Percentiles rank a stretch among this genome's conserved stretches.
Evolutionary conservation across 768 basidiomycete genomes (phyloP).

Genomic region (Lyophyllum shimeji): DNA sequence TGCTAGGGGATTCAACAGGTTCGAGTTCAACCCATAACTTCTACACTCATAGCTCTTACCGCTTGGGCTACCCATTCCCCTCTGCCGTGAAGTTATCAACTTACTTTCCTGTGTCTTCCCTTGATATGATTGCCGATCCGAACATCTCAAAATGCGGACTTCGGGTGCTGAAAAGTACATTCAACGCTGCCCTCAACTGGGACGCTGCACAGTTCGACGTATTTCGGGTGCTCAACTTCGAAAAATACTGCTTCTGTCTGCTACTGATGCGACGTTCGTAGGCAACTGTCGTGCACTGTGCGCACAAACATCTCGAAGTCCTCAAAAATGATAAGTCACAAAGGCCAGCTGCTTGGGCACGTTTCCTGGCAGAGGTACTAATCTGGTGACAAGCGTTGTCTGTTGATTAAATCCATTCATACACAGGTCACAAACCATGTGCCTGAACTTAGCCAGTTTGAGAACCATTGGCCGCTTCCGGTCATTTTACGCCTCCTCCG

Average conservation of each 20-base stretch:
- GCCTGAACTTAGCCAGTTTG: neutral
- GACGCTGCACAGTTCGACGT: neutral
- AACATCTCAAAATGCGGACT: neutral
- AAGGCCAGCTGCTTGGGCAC: neutral
- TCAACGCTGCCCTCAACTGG: neutral
- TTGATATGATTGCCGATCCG: neutral
- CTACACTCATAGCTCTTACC: neutral
- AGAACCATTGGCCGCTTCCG: neutral
- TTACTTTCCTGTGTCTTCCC: neutral
- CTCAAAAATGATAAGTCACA: neutral
- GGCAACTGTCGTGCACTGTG: neutral
- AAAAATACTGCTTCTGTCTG: neutral
- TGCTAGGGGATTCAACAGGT: neutral
- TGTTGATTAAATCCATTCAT: neutral
- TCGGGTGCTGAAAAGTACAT: neutral
- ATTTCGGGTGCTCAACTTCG: neutral
- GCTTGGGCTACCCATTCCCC: neutral
- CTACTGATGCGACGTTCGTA: neutral
- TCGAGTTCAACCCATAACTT: neutral
- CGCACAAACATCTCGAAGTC: neutral
- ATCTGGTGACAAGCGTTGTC: neutral
- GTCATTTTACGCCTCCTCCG: neutral
- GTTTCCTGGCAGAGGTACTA: neutral
- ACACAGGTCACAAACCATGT: neutral
- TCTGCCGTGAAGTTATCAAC: neutral